A percentile compares a stretch with the other conserved stretches of the same genome.
These are phyloP conservation scores for Hansenula lynferdii DNA, from an alignment of 1,139 yeast genomes.

Conservation along the genomic window DNA sequence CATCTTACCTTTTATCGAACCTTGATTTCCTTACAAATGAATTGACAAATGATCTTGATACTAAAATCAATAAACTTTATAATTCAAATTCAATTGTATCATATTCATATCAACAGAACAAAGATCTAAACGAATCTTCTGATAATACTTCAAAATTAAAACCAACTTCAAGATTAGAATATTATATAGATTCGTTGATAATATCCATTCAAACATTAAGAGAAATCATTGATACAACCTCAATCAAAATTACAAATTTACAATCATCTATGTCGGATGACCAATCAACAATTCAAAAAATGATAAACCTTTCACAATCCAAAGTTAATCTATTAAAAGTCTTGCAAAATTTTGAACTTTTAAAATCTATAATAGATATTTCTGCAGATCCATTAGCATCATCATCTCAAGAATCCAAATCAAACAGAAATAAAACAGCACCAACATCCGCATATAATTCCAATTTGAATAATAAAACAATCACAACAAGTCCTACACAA, in stretches of 20 bases:
- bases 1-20: conserved; percentile 45
- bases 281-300: conserved; percentile 32
- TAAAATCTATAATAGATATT: conserved; percentile 31
- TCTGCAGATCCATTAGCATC: no score
- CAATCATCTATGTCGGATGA: neutral
- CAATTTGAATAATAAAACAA: conserved; percentile 6
- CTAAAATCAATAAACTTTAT: conserved; percentile 40
- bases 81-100: conserved; percentile 36
- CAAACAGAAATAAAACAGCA: no score
- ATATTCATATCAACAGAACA: conserved; percentile 19
- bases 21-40: conserved; percentile 59
- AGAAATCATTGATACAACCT: conserved; percentile 35
- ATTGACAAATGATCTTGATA: conserved; percentile 45
- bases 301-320: conserved; percentile 39
- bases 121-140: conserved; percentile 3
- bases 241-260: conserved; percentile 1
- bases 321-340: conserved; percentile 43
- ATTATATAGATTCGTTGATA: conserved; percentile 54
- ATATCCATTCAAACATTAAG: conserved; percentile 53
- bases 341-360: conserved; percentile 38
- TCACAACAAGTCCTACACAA: conserved; percentile 26
- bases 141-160: conserved; percentile 16
- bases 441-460: conserved; percentile 17
- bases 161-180: conserved; percentile 52
- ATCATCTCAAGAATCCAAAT: no score